A percentile compares a stretch with the other conserved stretches of the same genome.
Evolutionary conservation across 202 grass and related monocot species (phyloP).

Genomic region (Elaeis oleifera): DNA sequence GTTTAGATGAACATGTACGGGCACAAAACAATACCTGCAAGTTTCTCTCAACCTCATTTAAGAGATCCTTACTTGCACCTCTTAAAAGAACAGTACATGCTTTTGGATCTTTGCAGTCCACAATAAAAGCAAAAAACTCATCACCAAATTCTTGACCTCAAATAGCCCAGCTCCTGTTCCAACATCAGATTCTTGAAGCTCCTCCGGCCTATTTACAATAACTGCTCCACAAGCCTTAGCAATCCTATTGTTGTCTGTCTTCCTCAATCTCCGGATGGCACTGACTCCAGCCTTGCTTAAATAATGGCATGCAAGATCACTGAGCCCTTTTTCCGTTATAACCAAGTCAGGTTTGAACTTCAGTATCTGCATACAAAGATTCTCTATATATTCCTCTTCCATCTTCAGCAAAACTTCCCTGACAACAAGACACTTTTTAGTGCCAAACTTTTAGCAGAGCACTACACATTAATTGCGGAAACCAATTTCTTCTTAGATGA

Average conservation of each 20-base stretch:
- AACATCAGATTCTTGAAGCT: conserved; percentile 96
- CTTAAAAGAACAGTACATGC: conserved; percentile 95
- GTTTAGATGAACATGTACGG: conserved; percentile 10
- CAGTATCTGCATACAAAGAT: conserved; percentile 66
- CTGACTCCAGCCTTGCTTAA: conserved; percentile 93
- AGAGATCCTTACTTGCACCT: conserved; percentile 93
- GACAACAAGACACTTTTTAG: background rate
- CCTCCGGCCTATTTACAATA: conserved; percentile 93
- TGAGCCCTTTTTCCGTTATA: conserved; percentile 89
- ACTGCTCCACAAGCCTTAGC: conserved; percentile 91
- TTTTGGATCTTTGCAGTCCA: conserved; percentile 96
- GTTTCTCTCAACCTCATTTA: conserved; percentile 98
- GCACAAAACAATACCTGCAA: conserved; percentile 57
- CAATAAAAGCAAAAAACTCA: conserved; percentile 87
- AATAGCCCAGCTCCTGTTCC: conserved; percentile 82
- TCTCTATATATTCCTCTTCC: conserved; percentile 98
- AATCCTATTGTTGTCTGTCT: conserved; percentile 98
- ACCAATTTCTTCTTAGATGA: too few relatives aligned
- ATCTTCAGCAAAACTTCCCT: conserved; percentile 92
- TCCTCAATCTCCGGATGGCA: conserved; percentile 77
- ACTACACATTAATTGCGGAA: too few relatives aligned
- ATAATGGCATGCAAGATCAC: conserved; percentile 90
- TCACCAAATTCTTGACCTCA: conserved; percentile 95
- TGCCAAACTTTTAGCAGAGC: too few relatives aligned
- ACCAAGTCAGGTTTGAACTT: conserved; percentile 98